Evolutionary conservation across 306 rosid species (phyloP), one percentile per base, ranked within the genome.

Genomic region (Astragalus membranaceus): DNA sequence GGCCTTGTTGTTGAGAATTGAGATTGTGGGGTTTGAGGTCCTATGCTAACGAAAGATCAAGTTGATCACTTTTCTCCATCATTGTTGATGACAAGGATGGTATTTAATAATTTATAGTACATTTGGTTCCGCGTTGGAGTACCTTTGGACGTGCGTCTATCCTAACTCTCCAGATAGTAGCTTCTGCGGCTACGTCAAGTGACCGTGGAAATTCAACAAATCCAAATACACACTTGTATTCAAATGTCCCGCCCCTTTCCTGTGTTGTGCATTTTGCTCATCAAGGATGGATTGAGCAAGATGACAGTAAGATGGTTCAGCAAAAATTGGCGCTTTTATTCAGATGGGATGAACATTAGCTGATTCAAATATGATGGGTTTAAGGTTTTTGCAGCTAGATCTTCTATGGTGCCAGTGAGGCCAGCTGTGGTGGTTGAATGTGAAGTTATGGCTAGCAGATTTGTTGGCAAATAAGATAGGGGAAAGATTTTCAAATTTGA

Each of bases 251-350:
- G 35, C 5, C 47, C 57, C 56, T 70, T 29, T 57, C 39, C 56
- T 56, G 57, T 56, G 7, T 55, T 41, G 54, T 56, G 56, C 47
- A 2, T 55, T 41, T 54, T 56, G 56, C 47, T 56, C 56, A 26
- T 56, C 55, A 70, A 42, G 55, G 75, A 55, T 43, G 65, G 56
- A 14, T 70, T 11, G 37, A 70, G 56, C 57, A 42, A 42, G 75
- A 70, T 20, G 26, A 20, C 57, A 42, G 20, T 57, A 43, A 56
- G 44, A 29, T 29, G 74, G 42, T 55, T 70, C 56, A 56, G 46
- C 56, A 57, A 46, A 71, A 29, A 55, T 44, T 56, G 12, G 56
- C 10, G 39, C 73, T 26, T 56, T 43, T 0, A 3, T 70, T 32
- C 26, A 12, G 9, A 17, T 14, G 46, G 8, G 23, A 70, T 15